A percentile compares a stretch with the other conserved stretches of the same genome.
Evolutionary conservation across 2,329 filamentous ascomycete species (phyloP).

Genomic region (Fusarium verrucosum): DNA sequence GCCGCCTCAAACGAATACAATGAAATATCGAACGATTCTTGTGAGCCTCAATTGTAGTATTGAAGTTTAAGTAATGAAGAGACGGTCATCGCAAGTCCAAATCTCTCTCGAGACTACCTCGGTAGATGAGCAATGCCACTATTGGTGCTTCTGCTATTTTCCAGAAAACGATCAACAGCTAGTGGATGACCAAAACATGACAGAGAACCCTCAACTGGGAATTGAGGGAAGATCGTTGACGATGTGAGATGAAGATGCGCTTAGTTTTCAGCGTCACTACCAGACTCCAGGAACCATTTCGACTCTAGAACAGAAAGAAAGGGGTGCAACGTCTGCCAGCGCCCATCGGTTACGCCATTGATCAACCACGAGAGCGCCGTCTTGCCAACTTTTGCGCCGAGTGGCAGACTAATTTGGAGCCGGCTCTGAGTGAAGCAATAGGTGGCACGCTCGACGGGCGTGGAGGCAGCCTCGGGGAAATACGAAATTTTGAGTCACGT

Average conservation of each 20-base stretch:
- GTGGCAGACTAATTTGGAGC: slow-evolving; percentile 34
- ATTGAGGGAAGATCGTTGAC: slow-evolving; percentile 12
- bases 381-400: slow-evolving; percentile 26
- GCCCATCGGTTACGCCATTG: slow-evolving; percentile 26
- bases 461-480: slow-evolving; percentile 20
- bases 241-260: slow-evolving; percentile 23
- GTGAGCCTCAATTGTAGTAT: background rate
- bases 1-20: slow-evolving; percentile 12
- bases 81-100: background rate
- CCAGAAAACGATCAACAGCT: slow-evolving; percentile 15
- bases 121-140: background rate
- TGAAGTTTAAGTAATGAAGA: background rate
- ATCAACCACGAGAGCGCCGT: slow-evolving; percentile 25
- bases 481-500: background rate
- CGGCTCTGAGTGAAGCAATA: slow-evolving; percentile 28
- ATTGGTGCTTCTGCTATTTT: background rate
- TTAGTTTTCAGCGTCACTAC: slow-evolving; percentile 22
- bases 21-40: background rate
- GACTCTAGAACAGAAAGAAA: slow-evolving; percentile 32
- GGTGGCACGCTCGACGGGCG: slow-evolving; percentile 31
- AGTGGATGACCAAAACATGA: slow-evolving; percentile 20
- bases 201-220: slow-evolving; percentile 10
- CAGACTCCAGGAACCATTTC: slow-evolving; percentile 24
- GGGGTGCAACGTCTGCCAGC: slow-evolving; percentile 31
- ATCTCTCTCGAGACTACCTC: background rate